Conservation (phyloP, 257 asterid species). For the Nicotiana otophora region DNA sequence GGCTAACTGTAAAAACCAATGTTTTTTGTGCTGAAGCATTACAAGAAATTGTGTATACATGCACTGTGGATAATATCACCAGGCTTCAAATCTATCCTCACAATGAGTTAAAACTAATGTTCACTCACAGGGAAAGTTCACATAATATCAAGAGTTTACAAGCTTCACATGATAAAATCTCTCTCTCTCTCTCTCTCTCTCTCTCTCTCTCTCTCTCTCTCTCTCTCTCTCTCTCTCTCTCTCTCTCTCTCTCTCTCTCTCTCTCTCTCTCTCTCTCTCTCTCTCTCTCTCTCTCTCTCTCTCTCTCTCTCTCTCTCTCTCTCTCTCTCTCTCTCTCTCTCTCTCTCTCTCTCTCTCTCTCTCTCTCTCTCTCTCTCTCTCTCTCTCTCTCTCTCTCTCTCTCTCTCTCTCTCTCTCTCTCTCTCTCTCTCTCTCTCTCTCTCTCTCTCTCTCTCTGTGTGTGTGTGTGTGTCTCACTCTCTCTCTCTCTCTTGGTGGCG, state of each 20-base stretch:
- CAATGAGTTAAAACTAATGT: background rate
- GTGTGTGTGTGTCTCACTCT: too few species aligned
- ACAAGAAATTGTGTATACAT: background rate
- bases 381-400: too few species aligned
- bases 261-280: background rate
- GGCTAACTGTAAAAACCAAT: background rate
- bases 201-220: background rate
- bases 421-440: background rate
- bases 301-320: too few species aligned
- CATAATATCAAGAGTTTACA: background rate
- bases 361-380: too few species aligned
- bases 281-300: background rate
- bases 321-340: background rate
- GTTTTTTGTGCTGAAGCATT: background rate
- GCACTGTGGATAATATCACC: background rate
- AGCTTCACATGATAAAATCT: background rate
- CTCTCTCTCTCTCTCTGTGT: too few species aligned
- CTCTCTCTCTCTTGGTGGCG: background rate
- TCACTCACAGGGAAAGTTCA: background rate
- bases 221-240: too few species aligned
- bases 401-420: background rate
- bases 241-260: background rate
- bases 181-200: background rate
- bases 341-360: background rate
- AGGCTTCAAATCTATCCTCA: background rate